Conservation (phyloP, 108 stramenopile species). For the Skeletonema grethae region DNA sequence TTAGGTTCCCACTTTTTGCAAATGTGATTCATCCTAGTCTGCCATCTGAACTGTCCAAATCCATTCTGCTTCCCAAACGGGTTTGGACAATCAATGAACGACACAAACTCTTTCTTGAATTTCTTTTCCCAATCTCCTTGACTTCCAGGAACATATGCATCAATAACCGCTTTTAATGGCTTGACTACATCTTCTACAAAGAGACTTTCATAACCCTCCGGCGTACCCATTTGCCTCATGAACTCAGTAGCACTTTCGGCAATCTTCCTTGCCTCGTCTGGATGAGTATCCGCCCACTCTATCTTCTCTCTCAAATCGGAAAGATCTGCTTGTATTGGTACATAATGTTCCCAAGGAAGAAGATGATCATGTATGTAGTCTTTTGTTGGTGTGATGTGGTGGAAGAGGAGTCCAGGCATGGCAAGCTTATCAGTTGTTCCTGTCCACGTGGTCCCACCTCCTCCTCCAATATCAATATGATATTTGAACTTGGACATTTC, state of each 20-base stretch:
- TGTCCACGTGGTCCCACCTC: constrained; percentile 20
- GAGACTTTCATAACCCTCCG: neutral
- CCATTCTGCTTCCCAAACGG: neutral
- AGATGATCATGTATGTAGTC: constrained; percentile 26
- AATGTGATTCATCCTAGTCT: neutral
- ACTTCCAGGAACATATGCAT: constrained; percentile 6
- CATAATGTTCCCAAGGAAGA: constrained; percentile 17
- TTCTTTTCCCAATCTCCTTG: neutral
- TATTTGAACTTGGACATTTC: constrained; percentile 16
- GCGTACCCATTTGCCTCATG: constrained; percentile 20
- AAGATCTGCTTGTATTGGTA: constrained; percentile 13
- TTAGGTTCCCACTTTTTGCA: neutral
- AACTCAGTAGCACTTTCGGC: constrained; percentile 13
- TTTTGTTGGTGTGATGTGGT: constrained; percentile 15
- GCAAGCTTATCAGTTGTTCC: constrained; percentile 15
- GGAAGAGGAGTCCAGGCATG: constrained; percentile 20
- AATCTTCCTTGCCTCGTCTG: constrained; percentile 7
- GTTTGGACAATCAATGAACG: neutral
- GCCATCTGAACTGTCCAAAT: neutral
- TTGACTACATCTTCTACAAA: constrained; percentile 4
- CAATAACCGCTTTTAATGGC: neutral
- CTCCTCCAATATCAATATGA: constrained; percentile 25
- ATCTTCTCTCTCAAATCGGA: constrained; percentile 19
- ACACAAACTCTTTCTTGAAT: neutral
- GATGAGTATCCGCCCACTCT: constrained; percentile 25